phyloP scores from a whole-genome alignment of 139 green algal species.

The Mesostigma viride region DNA sequence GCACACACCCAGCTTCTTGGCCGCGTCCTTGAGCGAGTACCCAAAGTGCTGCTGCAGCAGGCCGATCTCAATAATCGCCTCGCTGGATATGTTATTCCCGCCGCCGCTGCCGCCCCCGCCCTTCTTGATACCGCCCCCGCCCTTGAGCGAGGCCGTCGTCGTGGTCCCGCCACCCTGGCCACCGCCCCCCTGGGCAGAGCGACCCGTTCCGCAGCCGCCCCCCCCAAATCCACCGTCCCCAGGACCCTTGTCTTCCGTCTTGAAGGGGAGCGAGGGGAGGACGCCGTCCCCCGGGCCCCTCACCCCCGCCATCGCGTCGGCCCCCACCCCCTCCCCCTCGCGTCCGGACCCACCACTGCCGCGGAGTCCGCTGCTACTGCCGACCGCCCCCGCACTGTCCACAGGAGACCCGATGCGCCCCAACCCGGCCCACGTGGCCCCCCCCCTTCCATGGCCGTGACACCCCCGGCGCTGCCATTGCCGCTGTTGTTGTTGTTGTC shows the following conservation, averaged over 20 bases:
- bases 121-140: too few relatives aligned
- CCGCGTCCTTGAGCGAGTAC: constrained; percentile 29
- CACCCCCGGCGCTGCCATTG: too few relatives aligned
- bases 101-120: too few relatives aligned
- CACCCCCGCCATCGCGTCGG: neutral
- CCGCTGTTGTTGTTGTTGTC: too few relatives aligned
- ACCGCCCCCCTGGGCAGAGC: too few relatives aligned
- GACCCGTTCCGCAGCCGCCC: neutral
- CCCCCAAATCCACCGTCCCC: neutral
- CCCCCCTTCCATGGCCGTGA: neutral
- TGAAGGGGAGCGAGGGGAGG: too few relatives aligned
- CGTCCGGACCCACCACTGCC: neutral
- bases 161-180: too few relatives aligned
- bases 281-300: too few relatives aligned
- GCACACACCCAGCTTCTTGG: constrained; percentile 36
- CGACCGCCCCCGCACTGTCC: neutral
- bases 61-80: constrained; percentile 24
- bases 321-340: neutral
- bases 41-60: constrained; percentile 33
- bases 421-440: neutral
- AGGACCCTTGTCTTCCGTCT: neutral
- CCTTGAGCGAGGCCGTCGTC: too few relatives aligned
- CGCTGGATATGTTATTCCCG: too few relatives aligned
- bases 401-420: neutral
- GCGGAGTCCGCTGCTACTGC: neutral